Percentiles rank a stretch among this genome's conserved stretches.
These are phyloP conservation scores for Neurospora sp. DNA, from an alignment of 495 filamentous ascomycete species.

Conservation along the genomic window DNA sequence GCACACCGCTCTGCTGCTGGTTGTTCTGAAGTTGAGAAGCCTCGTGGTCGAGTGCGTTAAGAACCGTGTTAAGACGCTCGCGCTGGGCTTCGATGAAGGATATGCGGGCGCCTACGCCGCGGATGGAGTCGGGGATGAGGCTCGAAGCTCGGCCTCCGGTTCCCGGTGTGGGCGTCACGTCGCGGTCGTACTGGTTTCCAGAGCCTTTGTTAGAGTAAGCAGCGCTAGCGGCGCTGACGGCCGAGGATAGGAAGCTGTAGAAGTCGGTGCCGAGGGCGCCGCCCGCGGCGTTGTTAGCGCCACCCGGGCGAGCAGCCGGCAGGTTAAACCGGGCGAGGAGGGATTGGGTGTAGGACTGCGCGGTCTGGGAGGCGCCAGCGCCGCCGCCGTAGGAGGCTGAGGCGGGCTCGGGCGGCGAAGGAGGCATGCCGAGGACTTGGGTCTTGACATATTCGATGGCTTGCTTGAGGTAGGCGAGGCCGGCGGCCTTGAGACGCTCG, in stretches of 20 bases:
- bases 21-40: conserved; percentile 36
- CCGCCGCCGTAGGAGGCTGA: conserved; percentile 23
- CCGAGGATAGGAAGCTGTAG: conserved; percentile 66
- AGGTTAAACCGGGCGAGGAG: conserved; percentile 80
- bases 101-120: conserved; percentile 52
- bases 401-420: conserved; percentile 31
- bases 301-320: conserved; percentile 41
- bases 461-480: conserved; percentile 71
- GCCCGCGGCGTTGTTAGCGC: conserved; percentile 16
- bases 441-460: conserved; percentile 65
- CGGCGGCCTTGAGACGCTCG: conserved; percentile 67
- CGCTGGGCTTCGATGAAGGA: conserved; percentile 63
- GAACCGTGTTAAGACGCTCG: conserved; percentile 57
- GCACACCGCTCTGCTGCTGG: conserved; percentile 19
- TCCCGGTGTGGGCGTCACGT: conserved; percentile 39
- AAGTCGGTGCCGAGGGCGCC: conserved; percentile 49
- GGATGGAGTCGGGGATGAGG: conserved; percentile 57
- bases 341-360: conserved; percentile 40
- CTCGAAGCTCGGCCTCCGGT: conserved; percentile 25
- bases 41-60: conserved; percentile 67
- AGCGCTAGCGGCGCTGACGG: conserved; percentile 38
- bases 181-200: conserved; percentile 3
- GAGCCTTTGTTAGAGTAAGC: not conserved
- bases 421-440: conserved; percentile 60
- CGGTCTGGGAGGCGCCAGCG: too few relatives aligned